Conservation (phyloP, 2,329 filamentous ascomycete genomes). For the Neophaeococcomyces mojaviensis region DNA sequence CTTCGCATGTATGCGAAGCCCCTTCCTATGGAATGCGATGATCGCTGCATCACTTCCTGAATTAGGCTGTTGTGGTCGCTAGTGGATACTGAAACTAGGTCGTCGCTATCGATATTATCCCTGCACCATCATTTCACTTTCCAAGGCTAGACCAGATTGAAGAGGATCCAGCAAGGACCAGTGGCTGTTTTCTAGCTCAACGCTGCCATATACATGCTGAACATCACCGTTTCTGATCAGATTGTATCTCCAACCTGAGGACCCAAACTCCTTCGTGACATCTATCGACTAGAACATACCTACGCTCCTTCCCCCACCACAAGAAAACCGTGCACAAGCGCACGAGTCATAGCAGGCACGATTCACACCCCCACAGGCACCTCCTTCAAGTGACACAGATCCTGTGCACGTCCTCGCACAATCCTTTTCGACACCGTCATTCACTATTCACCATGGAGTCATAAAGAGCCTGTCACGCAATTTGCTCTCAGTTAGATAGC, state of each 20-base stretch:
- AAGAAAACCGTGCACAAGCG: not conserved
- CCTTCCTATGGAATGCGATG: no score
- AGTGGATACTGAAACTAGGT: not conserved
- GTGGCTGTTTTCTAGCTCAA: conserved; percentile 1
- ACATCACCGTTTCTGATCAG: not conserved
- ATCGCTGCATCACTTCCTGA: no score
- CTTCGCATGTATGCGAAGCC: no score
- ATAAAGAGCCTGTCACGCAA: conserved; percentile 1
- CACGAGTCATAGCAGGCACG: not conserved
- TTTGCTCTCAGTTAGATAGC: not conserved
- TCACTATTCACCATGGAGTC: conserved; percentile 2
- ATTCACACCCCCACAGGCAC: not conserved
- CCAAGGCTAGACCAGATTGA: not conserved
- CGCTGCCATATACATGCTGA: not conserved
- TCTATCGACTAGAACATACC: not conserved
- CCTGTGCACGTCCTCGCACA: not conserved
- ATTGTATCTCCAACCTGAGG: not conserved
- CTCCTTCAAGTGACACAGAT: conserved; percentile 4
- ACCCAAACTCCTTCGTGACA: not conserved
- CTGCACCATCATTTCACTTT: conserved; percentile 6
- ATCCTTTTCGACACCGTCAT: not conserved
- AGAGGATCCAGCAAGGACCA: not conserved
- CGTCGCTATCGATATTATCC: conserved; percentile 4
- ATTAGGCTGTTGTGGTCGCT: no score
- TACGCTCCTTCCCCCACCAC: not conserved